Conservation (phyloP, 2,329 filamentous ascomycete species). For the Colletotrichum sp. region DNA sequence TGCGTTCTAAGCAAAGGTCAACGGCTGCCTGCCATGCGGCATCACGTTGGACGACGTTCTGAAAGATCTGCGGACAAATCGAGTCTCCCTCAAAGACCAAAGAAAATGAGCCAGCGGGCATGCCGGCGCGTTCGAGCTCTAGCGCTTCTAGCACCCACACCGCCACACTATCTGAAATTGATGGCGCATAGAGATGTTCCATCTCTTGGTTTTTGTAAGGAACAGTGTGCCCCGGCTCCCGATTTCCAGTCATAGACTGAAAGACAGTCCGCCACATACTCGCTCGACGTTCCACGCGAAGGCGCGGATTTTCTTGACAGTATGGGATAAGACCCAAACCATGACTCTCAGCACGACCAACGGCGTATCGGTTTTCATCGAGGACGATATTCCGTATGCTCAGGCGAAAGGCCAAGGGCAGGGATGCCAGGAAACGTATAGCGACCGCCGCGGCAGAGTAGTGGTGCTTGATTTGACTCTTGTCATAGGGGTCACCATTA, state of each 20-base stretch:
- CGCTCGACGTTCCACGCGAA: not conserved
- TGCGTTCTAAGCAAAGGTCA: not conserved
- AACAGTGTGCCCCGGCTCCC: rapidly evolving
- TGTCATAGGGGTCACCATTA: not conserved
- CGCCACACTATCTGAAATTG: not conserved
- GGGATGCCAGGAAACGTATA: not conserved
- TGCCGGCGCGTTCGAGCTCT: not conserved
- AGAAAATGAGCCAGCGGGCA: not conserved
- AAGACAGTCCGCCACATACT: not conserved
- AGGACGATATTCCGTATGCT: not conserved
- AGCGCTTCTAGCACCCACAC: not conserved
- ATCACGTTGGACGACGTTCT: not conserved
- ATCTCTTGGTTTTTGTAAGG: not conserved
- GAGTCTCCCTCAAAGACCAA: not conserved
- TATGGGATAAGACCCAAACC: not conserved
- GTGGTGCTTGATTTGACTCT: not conserved
- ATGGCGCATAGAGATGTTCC: rapidly evolving
- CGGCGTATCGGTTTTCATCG: not conserved
- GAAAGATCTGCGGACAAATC: not conserved
- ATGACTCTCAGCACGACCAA: not conserved
- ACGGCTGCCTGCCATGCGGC: not conserved
- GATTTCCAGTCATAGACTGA: not conserved
- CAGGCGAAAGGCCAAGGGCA: not conserved
- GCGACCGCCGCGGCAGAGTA: not conserved
- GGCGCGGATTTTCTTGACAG: not conserved